A percentile compares a stretch with the other conserved stretches of the same genome.
Conservation (phyloP, 306 rosid species). For the Benincasa hispida region DNA sequence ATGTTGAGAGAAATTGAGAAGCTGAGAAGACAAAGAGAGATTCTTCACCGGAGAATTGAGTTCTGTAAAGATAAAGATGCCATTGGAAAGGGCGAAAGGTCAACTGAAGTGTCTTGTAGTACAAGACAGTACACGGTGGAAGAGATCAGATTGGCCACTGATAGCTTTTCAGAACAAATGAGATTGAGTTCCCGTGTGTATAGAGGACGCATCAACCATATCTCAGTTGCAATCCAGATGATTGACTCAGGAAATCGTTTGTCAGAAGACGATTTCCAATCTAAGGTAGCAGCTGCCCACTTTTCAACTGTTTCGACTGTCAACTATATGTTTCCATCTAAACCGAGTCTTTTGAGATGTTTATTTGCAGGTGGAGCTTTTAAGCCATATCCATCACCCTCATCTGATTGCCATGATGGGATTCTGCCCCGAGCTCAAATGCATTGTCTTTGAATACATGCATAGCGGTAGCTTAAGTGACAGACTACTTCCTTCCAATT, state of each 20-base stretch:
- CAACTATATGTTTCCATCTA: neutral
- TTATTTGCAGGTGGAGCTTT: conserved; percentile 41
- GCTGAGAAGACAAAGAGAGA: conserved; percentile 47
- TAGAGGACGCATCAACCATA: conserved; percentile 48
- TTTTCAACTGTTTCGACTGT: neutral
- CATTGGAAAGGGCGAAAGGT: conserved; percentile 38
- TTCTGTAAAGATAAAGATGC: conserved; percentile 66
- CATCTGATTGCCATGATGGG: conserved; percentile 57
- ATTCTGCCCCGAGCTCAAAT: conserved; percentile 42
- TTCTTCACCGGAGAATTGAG: conserved; percentile 50
- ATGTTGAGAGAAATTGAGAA: conserved; percentile 43
- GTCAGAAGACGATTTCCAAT: conserved; percentile 29
- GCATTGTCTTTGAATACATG: conserved; percentile 59
- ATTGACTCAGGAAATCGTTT: conserved; percentile 9
- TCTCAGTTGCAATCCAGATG: conserved; percentile 44
- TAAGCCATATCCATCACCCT: conserved; percentile 54
- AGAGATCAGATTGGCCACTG: conserved; percentile 58
- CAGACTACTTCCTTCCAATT: conserved; percentile 18
- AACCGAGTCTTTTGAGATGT: neutral
- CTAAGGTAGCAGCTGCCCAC: conserved; percentile 33
- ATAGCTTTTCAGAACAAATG: conserved; percentile 34
- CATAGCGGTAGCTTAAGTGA: conserved; percentile 50
- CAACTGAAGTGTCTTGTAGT: conserved; percentile 16
- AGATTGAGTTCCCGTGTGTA: conserved; percentile 41
- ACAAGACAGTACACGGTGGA: conserved; percentile 44